Evolutionary conservation across 2,329 filamentous ascomycete species (phyloP).

Genomic region (Monosporascus sp.): DNA sequence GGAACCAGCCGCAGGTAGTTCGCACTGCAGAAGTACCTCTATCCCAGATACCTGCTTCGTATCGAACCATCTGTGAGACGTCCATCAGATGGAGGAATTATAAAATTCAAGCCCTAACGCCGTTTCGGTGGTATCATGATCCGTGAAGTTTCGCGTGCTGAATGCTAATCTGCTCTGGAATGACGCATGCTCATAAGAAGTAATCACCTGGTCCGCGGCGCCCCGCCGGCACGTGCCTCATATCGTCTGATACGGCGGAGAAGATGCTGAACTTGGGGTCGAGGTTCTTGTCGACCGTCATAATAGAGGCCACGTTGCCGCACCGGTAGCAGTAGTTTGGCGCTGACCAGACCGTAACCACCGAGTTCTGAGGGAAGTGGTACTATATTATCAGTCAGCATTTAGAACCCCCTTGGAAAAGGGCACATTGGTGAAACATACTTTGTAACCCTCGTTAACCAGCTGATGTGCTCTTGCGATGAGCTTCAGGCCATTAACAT

Average conservation of each 20-base stretch:
- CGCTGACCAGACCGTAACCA: conserved; percentile 97
- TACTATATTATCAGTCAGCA: conserved; percentile 51
- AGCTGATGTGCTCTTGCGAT: conserved; percentile 97
- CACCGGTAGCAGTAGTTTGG: conserved; percentile 95
- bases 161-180: conserved; percentile 9
- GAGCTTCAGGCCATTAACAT: conserved; percentile 92
- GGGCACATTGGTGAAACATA: conserved; percentile 61
- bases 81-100: neutral
- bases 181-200: conserved; percentile 48
- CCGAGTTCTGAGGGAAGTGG: conserved; percentile 90
- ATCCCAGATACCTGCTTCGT: no score
- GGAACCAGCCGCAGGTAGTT: neutral
- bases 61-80: neutral
- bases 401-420: conserved; percentile 35
- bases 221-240: conserved; percentile 71
- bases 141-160: conserved; percentile 9
- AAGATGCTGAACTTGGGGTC: conserved; percentile 92
- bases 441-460: conserved; percentile 97
- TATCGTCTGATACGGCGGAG: conserved; percentile 80
- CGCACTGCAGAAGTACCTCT: no score
- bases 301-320: conserved; percentile 94
- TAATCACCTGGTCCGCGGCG: conserved; percentile 64
- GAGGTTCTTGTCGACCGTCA: conserved; percentile 81
- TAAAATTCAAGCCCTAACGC: conserved; percentile 6
- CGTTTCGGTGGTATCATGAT: conserved; percentile 22